Evolutionary conservation across 148 eudicot genomes (phyloP).

Genomic region (Euryodendron excelsum): DNA sequence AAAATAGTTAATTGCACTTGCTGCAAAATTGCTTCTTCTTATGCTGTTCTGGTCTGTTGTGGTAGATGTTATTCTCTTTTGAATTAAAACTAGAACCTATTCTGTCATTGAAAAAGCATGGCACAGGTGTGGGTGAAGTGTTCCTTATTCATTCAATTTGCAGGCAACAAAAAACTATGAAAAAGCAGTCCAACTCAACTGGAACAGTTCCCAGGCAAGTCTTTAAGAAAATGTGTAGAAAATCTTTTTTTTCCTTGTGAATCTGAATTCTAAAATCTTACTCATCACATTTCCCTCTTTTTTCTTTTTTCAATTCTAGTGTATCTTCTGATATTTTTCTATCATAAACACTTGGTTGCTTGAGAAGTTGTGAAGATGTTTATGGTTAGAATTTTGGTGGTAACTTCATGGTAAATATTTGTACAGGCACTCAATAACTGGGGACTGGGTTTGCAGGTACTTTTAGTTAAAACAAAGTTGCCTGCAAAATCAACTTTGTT

Average conservation of each 20-base stretch:
- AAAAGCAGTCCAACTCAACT: slow-evolving; percentile 79
- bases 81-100: neutral
- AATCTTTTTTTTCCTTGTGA: too few species aligned
- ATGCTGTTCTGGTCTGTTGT: neutral
- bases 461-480: neutral
- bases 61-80: neutral
- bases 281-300: too few species aligned
- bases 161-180: slow-evolving; percentile 88
- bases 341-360: too few species aligned
- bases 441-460: slow-evolving; percentile 98
- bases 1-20: too few species aligned
- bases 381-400: neutral
- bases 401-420: slow-evolving; percentile 20
- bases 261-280: too few species aligned
- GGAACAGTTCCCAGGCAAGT: slow-evolving; percentile 77
- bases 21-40: neutral
- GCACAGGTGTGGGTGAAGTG: neutral
- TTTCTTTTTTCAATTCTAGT: too few species aligned
- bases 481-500: neutral
- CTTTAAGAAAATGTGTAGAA: too few species aligned
- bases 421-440: slow-evolving; percentile 94
- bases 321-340: too few species aligned
- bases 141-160: slow-evolving; percentile 16
- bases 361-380: neutral
- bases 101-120: neutral